Evolutionary conservation across 768 basidiomycete species (phyloP).

Genomic region (Leccinum olivaceopallidum): DNA sequence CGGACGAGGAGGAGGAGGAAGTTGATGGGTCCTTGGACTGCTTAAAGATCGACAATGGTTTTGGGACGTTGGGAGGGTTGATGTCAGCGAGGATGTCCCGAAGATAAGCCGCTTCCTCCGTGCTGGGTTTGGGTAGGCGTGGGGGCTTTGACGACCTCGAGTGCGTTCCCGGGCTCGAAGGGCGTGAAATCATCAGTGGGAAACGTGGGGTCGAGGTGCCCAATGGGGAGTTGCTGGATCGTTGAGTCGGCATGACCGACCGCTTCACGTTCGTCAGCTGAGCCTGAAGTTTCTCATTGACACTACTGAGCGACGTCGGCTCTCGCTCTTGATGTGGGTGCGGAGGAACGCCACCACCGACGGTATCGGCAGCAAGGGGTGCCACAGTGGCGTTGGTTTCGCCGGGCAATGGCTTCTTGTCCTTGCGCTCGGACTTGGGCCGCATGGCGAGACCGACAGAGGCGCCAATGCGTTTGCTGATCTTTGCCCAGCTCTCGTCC

Average conservation of each 20-base stretch:
- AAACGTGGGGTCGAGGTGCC: conserved; percentile 21
- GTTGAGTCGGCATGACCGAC: conserved; percentile 23
- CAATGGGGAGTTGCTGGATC: conserved; percentile 20
- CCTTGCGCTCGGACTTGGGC: conserved; percentile 38
- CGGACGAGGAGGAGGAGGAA: conserved; percentile 10
- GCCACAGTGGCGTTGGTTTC: conserved; percentile 16
- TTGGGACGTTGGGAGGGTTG: conserved; percentile 39
- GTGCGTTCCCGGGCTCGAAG: conserved; percentile 31
- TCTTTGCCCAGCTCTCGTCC: conserved; percentile 58
- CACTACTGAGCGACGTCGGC: conserved; percentile 23
- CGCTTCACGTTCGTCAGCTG: conserved; percentile 31
- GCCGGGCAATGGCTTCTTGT: conserved; percentile 26
- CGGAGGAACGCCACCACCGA: conserved; percentile 7
- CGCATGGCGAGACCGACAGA: conserved; percentile 47
- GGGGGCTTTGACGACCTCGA: conserved; percentile 41
- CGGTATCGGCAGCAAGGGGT: conserved; percentile 5
- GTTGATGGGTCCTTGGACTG: conserved; percentile 32
- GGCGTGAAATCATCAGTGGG: conserved; percentile 27
- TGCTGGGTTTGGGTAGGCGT: conserved; percentile 53
- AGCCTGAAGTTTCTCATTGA: conserved; percentile 26
- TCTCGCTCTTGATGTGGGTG: conserved; percentile 16
- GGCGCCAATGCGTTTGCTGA: conserved; percentile 63
- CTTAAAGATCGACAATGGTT: conserved; percentile 53
- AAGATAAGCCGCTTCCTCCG: conserved; percentile 65
- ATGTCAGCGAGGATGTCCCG: conserved; percentile 69